Evolutionary conservation across 768 basidiomycete species (phyloP), one percentile per base, ranked within the genome.

Genomic region (Russula virescens): DNA sequence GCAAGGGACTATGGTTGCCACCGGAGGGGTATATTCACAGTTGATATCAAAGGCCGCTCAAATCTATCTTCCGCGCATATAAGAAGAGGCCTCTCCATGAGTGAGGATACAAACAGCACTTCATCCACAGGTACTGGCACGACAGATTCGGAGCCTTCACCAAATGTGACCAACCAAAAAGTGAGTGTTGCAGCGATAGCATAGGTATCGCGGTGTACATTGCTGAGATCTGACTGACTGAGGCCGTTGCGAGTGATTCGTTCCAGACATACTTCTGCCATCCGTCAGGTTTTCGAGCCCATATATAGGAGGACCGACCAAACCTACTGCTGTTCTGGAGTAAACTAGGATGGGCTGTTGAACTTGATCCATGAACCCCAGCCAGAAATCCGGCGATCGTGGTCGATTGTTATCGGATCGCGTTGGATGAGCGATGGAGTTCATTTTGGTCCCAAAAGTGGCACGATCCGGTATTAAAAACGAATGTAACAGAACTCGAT

Each of bases 141-240:
- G 9, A 80, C 79, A 0, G 84, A n/a, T n/a, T n/a, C n/a, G n/a
- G n/a, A 80, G 1, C 97, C 95, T 68, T 86, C 87, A 6, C 92
- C 95, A 16, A 98, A 82, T 89, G 98, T 96, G 73, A 96, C 88
- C 85, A 97, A 89, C 5, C 97, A 97, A 70, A 97, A 97, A 0
- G 91, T 88, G 34, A 97, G 81, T 10, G 91, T 92, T 3, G 93
- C 85, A 2, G 92, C 83, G 65, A 91, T 87, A 0, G 94, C 89
- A 71, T 98, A 98, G 1, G 94, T 87, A 70, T 98, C 97, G 43
- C 91, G 85, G 71, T 94, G 87, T 66, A 95, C 93, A 66, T 88
- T 88, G 70, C 86, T 92, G 46, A 91, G 78, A 66, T 96, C 93
- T 1, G 89, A 86, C 55, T 88, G 88, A 5, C 85, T 83, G 19